These are phyloP conservation scores for Trichosanthes truncata DNA, from an alignment of 306 rosid species.

Conservation along the genomic window DNA sequence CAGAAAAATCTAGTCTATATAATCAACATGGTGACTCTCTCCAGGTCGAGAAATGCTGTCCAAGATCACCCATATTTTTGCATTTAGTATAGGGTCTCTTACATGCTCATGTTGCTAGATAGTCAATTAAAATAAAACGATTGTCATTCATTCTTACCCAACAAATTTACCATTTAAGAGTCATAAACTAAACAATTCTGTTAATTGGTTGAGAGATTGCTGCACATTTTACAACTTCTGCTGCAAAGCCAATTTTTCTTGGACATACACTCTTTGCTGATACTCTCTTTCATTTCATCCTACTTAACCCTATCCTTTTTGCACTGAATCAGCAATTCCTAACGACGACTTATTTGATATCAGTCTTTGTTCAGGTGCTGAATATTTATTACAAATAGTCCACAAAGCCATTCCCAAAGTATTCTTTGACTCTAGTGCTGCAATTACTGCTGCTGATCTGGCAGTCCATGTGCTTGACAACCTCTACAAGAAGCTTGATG, in stretches of 20 bases:
- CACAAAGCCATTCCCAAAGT: constrained; percentile 57
- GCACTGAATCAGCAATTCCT: constrained; percentile 19
- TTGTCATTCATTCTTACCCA: neutral
- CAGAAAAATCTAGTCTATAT: neutral
- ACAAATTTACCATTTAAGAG: neutral
- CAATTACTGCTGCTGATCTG: constrained; percentile 68
- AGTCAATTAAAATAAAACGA: neutral
- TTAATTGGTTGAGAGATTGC: neutral
- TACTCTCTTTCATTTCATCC: neutral
- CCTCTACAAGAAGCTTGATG: constrained; percentile 77
- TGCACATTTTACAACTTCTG: neutral
- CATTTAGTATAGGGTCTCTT: neutral
- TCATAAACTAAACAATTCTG: neutral
- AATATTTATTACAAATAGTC: constrained; percentile 55
- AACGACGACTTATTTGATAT: constrained; percentile 36
- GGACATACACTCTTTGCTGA: neutral
- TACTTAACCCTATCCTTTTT: neutral
- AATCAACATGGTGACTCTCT: neutral
- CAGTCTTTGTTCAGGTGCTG: constrained; percentile 93
- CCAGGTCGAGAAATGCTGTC: neutral
- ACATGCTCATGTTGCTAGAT: neutral
- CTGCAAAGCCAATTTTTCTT: neutral
- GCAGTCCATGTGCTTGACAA: constrained; percentile 69
- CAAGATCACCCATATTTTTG: neutral
- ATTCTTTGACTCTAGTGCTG: constrained; percentile 44